Evolutionary conservation across 2,329 filamentous ascomycete genomes (phyloP).

Genomic region (Claviceps digitariae): DNA sequence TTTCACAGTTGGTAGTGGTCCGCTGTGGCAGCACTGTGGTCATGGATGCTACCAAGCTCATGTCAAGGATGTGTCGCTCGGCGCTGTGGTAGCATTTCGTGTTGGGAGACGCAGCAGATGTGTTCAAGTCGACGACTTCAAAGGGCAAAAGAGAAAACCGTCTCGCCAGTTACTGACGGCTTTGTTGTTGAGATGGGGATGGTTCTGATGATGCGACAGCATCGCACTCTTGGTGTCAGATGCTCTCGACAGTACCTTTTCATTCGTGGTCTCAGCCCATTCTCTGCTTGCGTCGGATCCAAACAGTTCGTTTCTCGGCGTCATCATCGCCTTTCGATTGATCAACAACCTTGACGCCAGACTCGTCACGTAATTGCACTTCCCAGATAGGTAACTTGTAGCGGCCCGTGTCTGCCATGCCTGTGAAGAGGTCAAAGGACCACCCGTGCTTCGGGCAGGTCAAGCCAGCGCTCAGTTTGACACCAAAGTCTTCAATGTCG

Average conservation of each 20-base stretch:
- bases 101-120: neutral
- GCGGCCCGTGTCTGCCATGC: constrained; percentile 44
- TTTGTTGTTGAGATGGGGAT: neutral
- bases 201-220: no score
- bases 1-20: neutral
- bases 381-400: constrained; percentile 54
- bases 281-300: constrained; percentile 29
- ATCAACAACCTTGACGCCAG: constrained; percentile 6
- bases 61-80: neutral
- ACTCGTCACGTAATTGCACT: constrained; percentile 33
- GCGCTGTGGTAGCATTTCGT: neutral
- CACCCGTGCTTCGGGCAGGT: constrained; percentile 57
- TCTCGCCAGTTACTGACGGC: neutral
- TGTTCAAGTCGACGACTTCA: neutral
- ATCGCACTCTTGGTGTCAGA: neutral
- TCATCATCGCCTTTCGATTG: neutral
- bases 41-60: neutral
- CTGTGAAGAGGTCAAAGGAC: constrained; percentile 57
- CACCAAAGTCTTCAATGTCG: constrained; percentile 61
- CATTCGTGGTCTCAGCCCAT: constrained; percentile 14
- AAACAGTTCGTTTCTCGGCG: constrained; percentile 21
- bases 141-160: neutral
- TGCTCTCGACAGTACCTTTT: neutral
- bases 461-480: constrained; percentile 47
- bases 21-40: neutral